A percentile compares a stretch with the other conserved stretches of the same genome.
These are phyloP conservation scores for Brassica napus DNA, from an alignment of 345 rosid genomes.

Conservation along the genomic window DNA sequence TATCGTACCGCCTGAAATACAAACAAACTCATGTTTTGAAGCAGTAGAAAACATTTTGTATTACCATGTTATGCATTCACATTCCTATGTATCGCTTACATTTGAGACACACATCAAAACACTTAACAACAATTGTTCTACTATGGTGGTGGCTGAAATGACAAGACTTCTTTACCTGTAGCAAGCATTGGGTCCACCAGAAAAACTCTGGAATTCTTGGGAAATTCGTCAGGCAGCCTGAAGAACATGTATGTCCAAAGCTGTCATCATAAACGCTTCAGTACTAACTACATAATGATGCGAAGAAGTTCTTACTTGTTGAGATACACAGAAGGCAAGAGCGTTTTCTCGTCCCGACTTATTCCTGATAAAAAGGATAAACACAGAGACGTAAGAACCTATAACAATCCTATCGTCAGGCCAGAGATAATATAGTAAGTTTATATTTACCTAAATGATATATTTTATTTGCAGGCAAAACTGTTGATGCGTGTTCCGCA, in stretches of 20 bases:
- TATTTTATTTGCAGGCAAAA: constrained; percentile 78
- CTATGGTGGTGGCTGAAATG: background rate
- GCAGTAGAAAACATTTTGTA: background rate
- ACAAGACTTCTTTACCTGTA: constrained; percentile 54
- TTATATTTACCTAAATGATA: constrained; percentile 68
- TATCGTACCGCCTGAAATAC: constrained; percentile 74
- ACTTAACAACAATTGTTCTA: background rate
- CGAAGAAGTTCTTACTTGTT: constrained; percentile 63
- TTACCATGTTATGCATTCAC: constrained; percentile 8
- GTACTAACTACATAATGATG: background rate
- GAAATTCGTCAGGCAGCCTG: constrained; percentile 77
- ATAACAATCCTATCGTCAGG: background rate
- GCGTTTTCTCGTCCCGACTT: constrained; percentile 81
- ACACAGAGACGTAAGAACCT: constrained; percentile 19
- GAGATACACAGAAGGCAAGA: constrained; percentile 72
- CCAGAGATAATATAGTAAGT: background rate
- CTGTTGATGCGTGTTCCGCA: constrained; percentile 79
- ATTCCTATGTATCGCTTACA: background rate
- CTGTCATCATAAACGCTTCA: background rate
- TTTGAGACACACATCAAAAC: constrained; percentile 1
- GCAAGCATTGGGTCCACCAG: constrained; percentile 92
- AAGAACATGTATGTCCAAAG: constrained; percentile 18
- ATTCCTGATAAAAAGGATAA: constrained; percentile 47
- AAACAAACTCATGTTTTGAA: background rate
- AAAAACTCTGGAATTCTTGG: constrained; percentile 64